Base-by-base conservation (phyloP, 2,329 filamentous ascomycete genomes). In the Epichloe brachyelytri region DNA sequence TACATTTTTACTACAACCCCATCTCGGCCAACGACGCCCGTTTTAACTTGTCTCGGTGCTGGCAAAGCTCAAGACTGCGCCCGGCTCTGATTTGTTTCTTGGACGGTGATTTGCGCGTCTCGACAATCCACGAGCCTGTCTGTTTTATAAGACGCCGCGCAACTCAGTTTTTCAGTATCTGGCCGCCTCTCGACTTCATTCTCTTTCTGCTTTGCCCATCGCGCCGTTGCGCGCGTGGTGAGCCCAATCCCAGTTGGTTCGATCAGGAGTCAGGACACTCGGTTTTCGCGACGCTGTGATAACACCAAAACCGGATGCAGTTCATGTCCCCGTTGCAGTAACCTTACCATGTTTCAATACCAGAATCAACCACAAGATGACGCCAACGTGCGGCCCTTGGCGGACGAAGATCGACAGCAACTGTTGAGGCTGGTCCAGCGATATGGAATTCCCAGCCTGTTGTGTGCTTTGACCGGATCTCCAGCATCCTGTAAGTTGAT, bases 371-470 rank as follows among this genome's bases (percentile, higher is more conserved):
- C 37, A 19, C 59, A 61, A 48, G 67, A 70, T 38, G 67, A 70
- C 47, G 58, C 60, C 53, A 61, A 58, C 53, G 58, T 67, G 52
- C 64, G 65, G 46, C 61, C 65, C n/a, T 53, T 70, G 49, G 54
- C 63, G 36, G 67, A 69, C 7, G 67, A 69, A 45, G 67, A 70
- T 53, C 67, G 68, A 54, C 67, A 68, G 43, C 57, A 66, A 20
- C 61, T 70, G 30, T 50, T 68, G 26, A 59, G 60, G 19, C 64
- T 70, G 20, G 63, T 66, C 6, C 66, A 67, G 49, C 65, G 65
- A 48, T 69, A 70, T 58, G 67, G 67, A 37, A 59, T 68, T 33
- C 61, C 62, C 2, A 69, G 65, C 51, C 60, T 70, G 17, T 56
- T 65, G n/a, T 67, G 62, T 53, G 65, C 67, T 45, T 48, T 70